Evolutionary conservation across 176 grass and related monocot genomes (phyloP).

Genomic region (Alloteropsis semialata): DNA sequence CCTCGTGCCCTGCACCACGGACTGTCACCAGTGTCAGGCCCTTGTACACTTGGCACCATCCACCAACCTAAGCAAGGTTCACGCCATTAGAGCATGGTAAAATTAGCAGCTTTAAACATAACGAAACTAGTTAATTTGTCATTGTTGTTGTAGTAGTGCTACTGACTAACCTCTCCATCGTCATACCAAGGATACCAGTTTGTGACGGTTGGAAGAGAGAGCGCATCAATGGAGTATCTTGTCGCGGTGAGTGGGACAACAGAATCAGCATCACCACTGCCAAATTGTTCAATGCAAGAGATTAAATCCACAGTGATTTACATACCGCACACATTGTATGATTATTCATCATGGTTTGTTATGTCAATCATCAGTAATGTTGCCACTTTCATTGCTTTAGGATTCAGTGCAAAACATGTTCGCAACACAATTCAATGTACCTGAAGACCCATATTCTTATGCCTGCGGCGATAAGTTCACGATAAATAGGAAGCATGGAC

Average conservation of each 20-base stretch:
- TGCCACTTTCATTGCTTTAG: background rate
- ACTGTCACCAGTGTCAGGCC: conserved; percentile 59
- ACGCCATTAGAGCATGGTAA: background rate
- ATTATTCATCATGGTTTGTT: background rate
- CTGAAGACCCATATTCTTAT: conserved; percentile 87
- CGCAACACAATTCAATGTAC: conserved; percentile 25
- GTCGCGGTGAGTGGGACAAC: conserved; percentile 72
- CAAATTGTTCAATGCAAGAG: conserved; percentile 6
- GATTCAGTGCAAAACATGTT: background rate
- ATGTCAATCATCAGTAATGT: background rate
- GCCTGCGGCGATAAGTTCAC: conserved; percentile 63
- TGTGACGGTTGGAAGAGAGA: conserved; percentile 50
- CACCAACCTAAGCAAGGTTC: conserved; percentile 47
- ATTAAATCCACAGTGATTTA: background rate
- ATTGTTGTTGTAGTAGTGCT: background rate
- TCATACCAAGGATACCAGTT: conserved; percentile 88
- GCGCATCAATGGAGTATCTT: conserved; percentile 79
- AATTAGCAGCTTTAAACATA: background rate
- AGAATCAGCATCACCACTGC: conserved; percentile 74
- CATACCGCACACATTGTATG: background rate
- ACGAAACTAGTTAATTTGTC: background rate
- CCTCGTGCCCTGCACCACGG: conserved; percentile 56
- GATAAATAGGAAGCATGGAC: conserved; percentile 80
- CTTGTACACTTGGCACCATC: conserved; percentile 72
- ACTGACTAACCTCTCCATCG: conserved; percentile 44